A percentile compares a stretch with the other conserved stretches of the same genome.
Evolutionary conservation across 1,139 yeast genomes (phyloP).

Genomic region (Zygosaccharomyces pseudobailii): DNA sequence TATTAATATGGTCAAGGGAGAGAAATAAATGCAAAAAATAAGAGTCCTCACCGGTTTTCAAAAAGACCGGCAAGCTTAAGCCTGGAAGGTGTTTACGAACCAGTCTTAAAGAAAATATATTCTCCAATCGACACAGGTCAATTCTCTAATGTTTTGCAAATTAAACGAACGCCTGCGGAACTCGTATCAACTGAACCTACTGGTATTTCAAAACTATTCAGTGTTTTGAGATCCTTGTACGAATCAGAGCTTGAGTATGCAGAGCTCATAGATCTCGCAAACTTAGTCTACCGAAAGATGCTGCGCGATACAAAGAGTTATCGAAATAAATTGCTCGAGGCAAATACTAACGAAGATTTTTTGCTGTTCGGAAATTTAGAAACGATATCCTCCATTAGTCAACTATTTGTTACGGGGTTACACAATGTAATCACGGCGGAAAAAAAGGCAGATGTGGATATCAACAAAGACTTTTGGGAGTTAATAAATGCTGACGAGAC

Average conservation of each 20-base stretch:
- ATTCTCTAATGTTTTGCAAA: slow-evolving; percentile 11
- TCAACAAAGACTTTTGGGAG: slow-evolving; percentile 15
- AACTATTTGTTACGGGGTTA: slow-evolving; percentile 25
- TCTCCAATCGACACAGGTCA: slow-evolving; percentile 28
- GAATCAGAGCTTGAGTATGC: slow-evolving; percentile 30
- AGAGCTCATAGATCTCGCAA: slow-evolving; percentile 23
- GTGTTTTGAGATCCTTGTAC: slow-evolving; percentile 25
- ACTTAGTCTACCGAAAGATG: slow-evolving; percentile 28
- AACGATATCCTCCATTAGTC: slow-evolving; percentile 35
- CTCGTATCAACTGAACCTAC: not conserved
- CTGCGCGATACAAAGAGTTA: slow-evolving; percentile 25
- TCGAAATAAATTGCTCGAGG: slow-evolving; percentile 22
- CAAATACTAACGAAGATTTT: slow-evolving; percentile 29
- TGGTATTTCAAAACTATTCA: slow-evolving; percentile 17
- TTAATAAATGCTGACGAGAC: slow-evolving; percentile 8
- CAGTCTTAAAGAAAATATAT: slow-evolving; percentile 25
- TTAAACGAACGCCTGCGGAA: not conserved
- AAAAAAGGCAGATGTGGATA: slow-evolving; percentile 2
- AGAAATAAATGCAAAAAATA: not conserved
- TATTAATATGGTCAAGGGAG: not conserved
- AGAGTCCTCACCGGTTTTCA: slow-evolving; percentile 5
- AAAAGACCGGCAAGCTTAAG: slow-evolving; percentile 21
- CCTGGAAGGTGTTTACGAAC: slow-evolving; percentile 11
- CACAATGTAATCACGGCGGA: slow-evolving; percentile 8
- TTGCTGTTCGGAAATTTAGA: slow-evolving; percentile 37